Percentiles rank a stretch among this genome's conserved stretches.
phyloP scores from a whole-genome alignment of 805 yeast genomes.

The Metschnikowia sp. region DNA sequence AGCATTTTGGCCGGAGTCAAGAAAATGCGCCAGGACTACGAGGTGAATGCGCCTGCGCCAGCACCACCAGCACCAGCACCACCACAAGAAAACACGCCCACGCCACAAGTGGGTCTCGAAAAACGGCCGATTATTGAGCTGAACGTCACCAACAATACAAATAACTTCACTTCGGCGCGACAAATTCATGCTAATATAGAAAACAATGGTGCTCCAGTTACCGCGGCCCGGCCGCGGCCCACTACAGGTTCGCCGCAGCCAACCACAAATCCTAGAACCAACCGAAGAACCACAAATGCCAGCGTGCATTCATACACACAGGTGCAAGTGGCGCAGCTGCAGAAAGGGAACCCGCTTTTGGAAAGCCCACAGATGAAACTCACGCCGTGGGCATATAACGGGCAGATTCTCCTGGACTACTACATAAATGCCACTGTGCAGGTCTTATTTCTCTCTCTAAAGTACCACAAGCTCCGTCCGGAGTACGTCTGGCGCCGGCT shows the following conservation, averaged over 20 bases:
- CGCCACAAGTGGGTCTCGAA: not conserved
- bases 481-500: slow-evolving; percentile 63
- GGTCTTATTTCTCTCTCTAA: slow-evolving; percentile 61
- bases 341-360: slow-evolving; percentile 70
- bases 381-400: slow-evolving; percentile 53
- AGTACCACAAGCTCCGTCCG: slow-evolving; percentile 73
- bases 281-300: slow-evolving; percentile 1
- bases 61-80: not conserved
- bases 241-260: not conserved
- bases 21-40: slow-evolving; percentile 49
- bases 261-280: not conserved
- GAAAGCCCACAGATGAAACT: slow-evolving; percentile 46
- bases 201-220: too few relatives aligned
- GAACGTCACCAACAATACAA: too few relatives aligned
- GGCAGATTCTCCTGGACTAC: slow-evolving; percentile 57
- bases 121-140: not conserved
- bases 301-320: slow-evolving; percentile 22
- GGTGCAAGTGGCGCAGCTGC: slow-evolving; percentile 59
- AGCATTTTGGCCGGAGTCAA: slow-evolving; percentile 70
- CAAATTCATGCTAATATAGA: too few relatives aligned
- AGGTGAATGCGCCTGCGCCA: slow-evolving; percentile 5
- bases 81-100: not conserved
- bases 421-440: slow-evolving; percentile 54
- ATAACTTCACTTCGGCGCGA: too few relatives aligned
- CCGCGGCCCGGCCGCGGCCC: too few relatives aligned